Evolutionary conservation across 176 grass and related monocot species (phyloP), one percentile per base, ranked within the genome.

Genomic region (Juncus effusus): DNA sequence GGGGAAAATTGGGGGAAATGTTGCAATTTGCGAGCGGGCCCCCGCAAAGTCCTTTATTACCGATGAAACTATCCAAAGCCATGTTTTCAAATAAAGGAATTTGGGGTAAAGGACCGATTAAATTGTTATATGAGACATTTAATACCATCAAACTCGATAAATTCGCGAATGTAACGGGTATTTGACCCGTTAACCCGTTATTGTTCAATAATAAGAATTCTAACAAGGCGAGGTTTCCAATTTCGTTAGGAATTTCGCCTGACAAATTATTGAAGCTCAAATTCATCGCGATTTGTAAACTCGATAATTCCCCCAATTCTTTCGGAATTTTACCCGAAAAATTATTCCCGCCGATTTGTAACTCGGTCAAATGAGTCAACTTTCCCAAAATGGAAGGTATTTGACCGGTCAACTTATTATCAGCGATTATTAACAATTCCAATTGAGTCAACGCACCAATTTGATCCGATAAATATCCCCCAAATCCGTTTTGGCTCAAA

Each of bases 201-300:
- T 99, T 74, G 63, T 99, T 93, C 63, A 99, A 75, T 63, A 99
- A 78, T 49, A 99, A 74, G 74, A 63, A 89, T 81, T 76, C 83
- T 63, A 99, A 66, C 36, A 99, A 63, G 77, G 83, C 80, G 74
- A 99, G 94, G 70, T 82, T 84, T 52, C 94, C 94, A 69, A 99
- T 89, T 70, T 99, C 94, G 59, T 79, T 71, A 56, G 94, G 94
- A 84, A 99, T 83, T 35, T 80, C 69, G 36, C 89, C 83, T 28
- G 85, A 90, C 38, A 93, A 83, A 55, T 75, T 80, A 45, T 99
- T 99, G 60, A 82, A 84, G 73, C 94, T 99, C 70, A 99, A 76
- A 90, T 99, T 99, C 88, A 99, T 58, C 56, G 83, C 95, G 57
- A 99, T 99, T 78, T 99, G 95, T 76, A 99, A 67, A 61, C 89